Conservation (phyloP, 164 flowering plant genomes). For the Cinnamomum chago region DNA sequence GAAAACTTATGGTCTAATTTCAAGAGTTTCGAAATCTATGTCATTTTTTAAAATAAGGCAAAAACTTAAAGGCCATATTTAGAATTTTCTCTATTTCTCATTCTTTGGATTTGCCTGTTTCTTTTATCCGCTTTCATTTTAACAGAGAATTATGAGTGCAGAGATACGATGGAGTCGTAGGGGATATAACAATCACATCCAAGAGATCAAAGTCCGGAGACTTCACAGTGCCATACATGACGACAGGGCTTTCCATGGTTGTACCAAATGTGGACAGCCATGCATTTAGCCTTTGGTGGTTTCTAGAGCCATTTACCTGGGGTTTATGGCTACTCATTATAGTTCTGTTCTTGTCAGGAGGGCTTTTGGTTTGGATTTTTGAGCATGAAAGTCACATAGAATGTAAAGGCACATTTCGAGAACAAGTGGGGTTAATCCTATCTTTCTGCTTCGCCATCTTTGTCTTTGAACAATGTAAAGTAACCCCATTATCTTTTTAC, state of each 20-base stretch:
- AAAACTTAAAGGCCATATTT: too few species aligned
- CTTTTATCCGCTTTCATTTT: not conserved
- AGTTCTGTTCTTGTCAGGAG: not conserved
- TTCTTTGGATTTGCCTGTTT: not conserved
- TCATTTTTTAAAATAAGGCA: too few species aligned
- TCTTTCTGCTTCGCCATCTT: not conserved
- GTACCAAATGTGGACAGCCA: slow-evolving; percentile 20
- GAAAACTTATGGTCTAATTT: too few species aligned
- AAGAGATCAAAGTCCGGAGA: slow-evolving; percentile 32
- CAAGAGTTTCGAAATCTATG: too few species aligned
- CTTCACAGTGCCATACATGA: slow-evolving; percentile 40
- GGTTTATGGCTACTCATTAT: not conserved
- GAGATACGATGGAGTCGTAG: slow-evolving; percentile 4
- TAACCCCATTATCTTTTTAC: not conserved
- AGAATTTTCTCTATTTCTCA: too few species aligned
- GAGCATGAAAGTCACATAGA: not conserved
- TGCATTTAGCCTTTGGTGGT: not conserved
- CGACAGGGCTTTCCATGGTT: slow-evolving; percentile 34
- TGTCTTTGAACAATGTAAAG: not conserved
- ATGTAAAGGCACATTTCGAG: not conserved
- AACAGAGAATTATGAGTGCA: not conserved
- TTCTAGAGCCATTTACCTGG: not conserved
- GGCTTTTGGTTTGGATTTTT: not conserved
- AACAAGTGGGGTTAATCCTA: not conserved
- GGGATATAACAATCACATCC: slow-evolving; percentile 16